phyloP scores from a whole-genome alignment of 768 basidiomycete species.

The Grammothele lineata region DNA sequence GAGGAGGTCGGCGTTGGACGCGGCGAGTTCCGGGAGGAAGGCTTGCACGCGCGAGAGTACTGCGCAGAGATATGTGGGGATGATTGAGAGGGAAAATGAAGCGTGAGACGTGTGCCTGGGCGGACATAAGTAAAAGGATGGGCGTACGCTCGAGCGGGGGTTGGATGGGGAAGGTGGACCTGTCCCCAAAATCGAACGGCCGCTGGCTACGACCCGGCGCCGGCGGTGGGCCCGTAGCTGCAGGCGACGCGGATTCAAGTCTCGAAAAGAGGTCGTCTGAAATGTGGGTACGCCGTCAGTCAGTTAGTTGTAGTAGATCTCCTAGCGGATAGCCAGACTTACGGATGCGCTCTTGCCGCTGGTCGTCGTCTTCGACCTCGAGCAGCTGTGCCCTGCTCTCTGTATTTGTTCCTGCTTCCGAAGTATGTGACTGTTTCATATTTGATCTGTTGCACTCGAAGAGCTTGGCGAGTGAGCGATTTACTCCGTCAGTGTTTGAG shows the following conservation, averaged over 20 bases:
- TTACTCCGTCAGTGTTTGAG: too few species aligned
- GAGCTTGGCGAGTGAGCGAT: too few species aligned
- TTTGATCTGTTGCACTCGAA: too few species aligned
- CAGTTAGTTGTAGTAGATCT: too few species aligned
- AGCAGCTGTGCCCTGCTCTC: too few species aligned
- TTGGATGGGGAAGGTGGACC: constrained; percentile 30
- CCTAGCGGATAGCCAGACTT: constrained; percentile 2
- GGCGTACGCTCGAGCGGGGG: constrained; percentile 49
- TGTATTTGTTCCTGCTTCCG: too few species aligned
- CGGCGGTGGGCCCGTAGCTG: not conserved
- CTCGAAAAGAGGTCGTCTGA: constrained; percentile 4
- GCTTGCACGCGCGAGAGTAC: constrained; percentile 63
- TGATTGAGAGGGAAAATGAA: not conserved
- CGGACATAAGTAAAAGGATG: not conserved
- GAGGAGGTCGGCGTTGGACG: constrained; percentile 54
- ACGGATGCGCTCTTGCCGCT: constrained; percentile 20
- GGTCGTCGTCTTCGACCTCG: constrained; percentile 20
- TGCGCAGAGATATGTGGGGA: constrained; percentile 25
- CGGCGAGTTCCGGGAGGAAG: constrained; percentile 64
- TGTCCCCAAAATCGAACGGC: constrained; percentile 32
- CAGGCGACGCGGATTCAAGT: not conserved
- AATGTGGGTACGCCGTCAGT: not conserved
- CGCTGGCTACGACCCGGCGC: not conserved
- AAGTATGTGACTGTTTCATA: too few species aligned
- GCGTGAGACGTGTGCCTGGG: not conserved